Percentiles rank a stretch among this genome's conserved stretches.
phyloP scores from a whole-genome alignment of 1,284 basidiomycete species.

The Fomitopsis pinicola region DNA sequence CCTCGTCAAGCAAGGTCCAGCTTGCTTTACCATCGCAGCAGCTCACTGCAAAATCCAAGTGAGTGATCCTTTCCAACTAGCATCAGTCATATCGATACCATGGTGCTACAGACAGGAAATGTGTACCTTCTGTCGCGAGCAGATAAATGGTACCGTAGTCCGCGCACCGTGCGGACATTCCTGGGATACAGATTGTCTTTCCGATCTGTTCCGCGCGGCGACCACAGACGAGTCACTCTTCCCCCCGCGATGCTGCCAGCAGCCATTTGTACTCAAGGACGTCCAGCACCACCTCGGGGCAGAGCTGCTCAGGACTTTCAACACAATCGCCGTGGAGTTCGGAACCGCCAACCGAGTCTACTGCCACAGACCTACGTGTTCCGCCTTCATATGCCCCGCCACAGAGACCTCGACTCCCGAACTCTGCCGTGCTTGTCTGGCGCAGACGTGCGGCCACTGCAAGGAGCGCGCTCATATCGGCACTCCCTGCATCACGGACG shows the following conservation, averaged over 20 bases:
- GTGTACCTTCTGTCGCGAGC: conserved; percentile 30
- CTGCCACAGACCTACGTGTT: conserved; percentile 40
- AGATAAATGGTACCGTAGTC: conserved; percentile 18
- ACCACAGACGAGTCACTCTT: conserved; percentile 38
- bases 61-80: too few relatives aligned
- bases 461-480: conserved; percentile 35
- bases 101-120: conserved; percentile 6
- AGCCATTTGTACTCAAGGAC: conserved; percentile 24
- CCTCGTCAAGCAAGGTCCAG: not conserved
- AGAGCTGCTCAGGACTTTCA: conserved; percentile 21
- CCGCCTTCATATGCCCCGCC: conserved; percentile 46
- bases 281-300: conserved; percentile 23
- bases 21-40: too few relatives aligned
- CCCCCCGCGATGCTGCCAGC: conserved; percentile 39
- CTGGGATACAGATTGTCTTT: conserved; percentile 35
- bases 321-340: conserved; percentile 33
- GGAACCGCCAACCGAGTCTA: conserved; percentile 35
- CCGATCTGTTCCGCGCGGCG: conserved; percentile 32
- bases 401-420: conserved; percentile 12
- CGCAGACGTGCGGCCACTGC: conserved; percentile 38
- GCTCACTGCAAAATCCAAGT: too few relatives aligned
- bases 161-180: conserved; percentile 33
- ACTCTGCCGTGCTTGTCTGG: conserved; percentile 35
- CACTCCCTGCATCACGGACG: conserved; percentile 25
- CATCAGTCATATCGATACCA: too few relatives aligned